Conservation (phyloP, 495 filamentous ascomycete genomes). For the Penicillium goetzii region DNA sequence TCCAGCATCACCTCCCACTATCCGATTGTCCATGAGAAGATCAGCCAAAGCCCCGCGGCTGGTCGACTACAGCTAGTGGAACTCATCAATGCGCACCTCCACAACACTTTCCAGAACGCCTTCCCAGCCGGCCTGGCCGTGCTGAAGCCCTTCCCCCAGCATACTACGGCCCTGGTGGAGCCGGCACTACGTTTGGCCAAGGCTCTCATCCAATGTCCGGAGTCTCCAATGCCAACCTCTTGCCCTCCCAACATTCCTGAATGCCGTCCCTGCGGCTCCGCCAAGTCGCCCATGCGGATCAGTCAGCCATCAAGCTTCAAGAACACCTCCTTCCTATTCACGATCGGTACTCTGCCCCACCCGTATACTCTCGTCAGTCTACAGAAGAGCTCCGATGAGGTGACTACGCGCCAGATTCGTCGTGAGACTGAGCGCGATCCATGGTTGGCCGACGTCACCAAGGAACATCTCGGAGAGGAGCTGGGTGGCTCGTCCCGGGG, state of each 20-base stretch:
- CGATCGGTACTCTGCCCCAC: conserved; percentile 86
- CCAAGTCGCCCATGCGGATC: conserved; percentile 56
- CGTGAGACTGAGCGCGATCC: conserved; percentile 74
- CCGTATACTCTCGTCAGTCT: conserved; percentile 80
- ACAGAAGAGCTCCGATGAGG: conserved; percentile 51
- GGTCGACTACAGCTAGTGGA: conserved; percentile 66
- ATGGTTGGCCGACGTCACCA: conserved; percentile 77
- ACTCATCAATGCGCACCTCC: conserved; percentile 85
- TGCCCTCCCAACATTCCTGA: conserved; percentile 81
- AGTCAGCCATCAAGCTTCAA: conserved; percentile 60
- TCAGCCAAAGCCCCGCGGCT: conserved; percentile 53
- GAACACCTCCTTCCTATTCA: conserved; percentile 69
- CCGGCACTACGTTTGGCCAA: conserved; percentile 72
- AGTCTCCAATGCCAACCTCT: conserved; percentile 69
- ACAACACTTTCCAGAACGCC: conserved; percentile 79
- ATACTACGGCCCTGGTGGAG: conserved; percentile 70
- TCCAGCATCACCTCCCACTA: conserved; percentile 65
- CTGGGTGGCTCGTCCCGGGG: conserved; percentile 65
- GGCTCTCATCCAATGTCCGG: conserved; percentile 72
- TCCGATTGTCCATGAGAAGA: conserved; percentile 63
- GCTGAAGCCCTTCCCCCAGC: conserved; percentile 72
- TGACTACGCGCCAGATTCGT: conserved; percentile 71
- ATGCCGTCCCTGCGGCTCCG: conserved; percentile 71
- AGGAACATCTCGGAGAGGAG: conserved; percentile 63
- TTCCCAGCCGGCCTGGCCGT: conserved; percentile 77